phyloP scores from a whole-genome alignment of 768 basidiomycete genomes.

The Mrakia gelida region DNA sequence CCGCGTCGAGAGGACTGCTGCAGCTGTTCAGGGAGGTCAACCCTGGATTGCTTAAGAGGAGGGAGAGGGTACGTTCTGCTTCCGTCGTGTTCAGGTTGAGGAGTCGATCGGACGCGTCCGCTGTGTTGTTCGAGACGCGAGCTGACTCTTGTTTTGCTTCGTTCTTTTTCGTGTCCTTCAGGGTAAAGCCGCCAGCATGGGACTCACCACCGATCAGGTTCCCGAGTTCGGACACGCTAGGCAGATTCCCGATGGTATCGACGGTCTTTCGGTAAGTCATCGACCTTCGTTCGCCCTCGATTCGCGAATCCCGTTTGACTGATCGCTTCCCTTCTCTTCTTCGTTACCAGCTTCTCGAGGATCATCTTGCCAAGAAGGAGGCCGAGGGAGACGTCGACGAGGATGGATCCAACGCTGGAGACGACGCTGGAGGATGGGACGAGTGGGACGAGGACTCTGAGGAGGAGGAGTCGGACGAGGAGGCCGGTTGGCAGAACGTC shows the following conservation, averaged over 20 bases:
- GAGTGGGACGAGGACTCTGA: constrained; percentile 29
- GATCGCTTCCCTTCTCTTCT: not conserved
- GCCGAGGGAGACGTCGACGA: constrained; percentile 20
- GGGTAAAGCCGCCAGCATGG: constrained; percentile 90
- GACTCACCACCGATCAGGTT: constrained; percentile 57
- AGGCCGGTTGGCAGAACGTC: constrained; percentile 31
- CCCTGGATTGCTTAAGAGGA: constrained; percentile 79
- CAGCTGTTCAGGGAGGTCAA: constrained; percentile 94
- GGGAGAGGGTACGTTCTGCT: constrained; percentile 69
- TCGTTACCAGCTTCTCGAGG: constrained; percentile 23
- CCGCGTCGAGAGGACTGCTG: constrained; percentile 80
- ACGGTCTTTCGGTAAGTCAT: constrained; percentile 71
- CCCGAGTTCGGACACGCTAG: constrained; percentile 77
- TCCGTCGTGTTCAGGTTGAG: not conserved
- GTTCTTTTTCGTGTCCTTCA: constrained; percentile 37
- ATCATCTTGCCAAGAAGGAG: constrained; percentile 28
- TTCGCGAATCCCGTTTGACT: not conserved
- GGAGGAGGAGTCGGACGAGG: constrained; percentile 25
- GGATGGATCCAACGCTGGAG: not conserved
- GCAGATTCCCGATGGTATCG: constrained; percentile 75
- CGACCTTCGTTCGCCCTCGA: not conserved
- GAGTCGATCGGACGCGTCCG: too few species aligned
- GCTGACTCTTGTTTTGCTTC: not conserved
- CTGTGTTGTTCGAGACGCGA: not conserved
- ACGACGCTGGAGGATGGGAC: constrained; percentile 29